Evolutionary conservation across 345 rosid species (phyloP).

Genomic region (Brassica incana): DNA sequence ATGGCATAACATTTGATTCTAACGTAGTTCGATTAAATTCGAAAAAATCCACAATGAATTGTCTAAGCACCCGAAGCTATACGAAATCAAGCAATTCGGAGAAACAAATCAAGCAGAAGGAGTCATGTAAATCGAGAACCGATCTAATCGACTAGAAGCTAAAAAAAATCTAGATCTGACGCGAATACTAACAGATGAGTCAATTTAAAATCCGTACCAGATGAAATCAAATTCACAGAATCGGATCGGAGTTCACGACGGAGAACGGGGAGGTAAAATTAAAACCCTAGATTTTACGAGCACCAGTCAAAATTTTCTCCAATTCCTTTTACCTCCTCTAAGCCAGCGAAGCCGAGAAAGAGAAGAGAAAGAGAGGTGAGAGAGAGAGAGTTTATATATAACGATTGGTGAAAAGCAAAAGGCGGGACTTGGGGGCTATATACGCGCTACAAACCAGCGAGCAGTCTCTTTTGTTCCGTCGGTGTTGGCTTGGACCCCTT

Average conservation of each 20-base stretch:
- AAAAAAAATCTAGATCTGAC: slow-evolving; percentile 34
- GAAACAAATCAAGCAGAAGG: neutral
- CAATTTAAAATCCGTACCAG: slow-evolving; percentile 11
- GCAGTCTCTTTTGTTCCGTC: slow-evolving; percentile 21
- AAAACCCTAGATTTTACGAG: slow-evolving; percentile 28
- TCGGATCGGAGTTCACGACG: slow-evolving; percentile 9
- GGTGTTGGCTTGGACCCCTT: neutral
- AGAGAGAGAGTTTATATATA: slow-evolving; percentile 18
- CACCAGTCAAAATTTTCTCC: slow-evolving; percentile 2
- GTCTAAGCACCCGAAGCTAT: slow-evolving; percentile 1
- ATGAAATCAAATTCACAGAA: neutral
- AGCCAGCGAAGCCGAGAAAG: slow-evolving; percentile 19
- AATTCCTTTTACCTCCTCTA: slow-evolving; percentile 9
- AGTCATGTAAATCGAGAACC: slow-evolving; percentile 7
- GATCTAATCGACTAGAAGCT: slow-evolving; percentile 3
- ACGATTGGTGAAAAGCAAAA: slow-evolving; percentile 38
- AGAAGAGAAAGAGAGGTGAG: neutral
- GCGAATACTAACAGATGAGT: slow-evolving; percentile 6
- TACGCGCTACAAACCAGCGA: slow-evolving; percentile 21
- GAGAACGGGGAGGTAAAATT: slow-evolving; percentile 11
- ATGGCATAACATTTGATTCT: neutral
- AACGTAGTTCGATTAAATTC: slow-evolving; percentile 1
- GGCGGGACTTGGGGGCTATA: slow-evolving; percentile 37
- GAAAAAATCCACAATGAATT: neutral
- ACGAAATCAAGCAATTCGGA: slow-evolving; percentile 17